Evolutionary conservation across 2,329 filamentous ascomycete genomes (phyloP).

Genomic region (Pezicula radicicola): DNA sequence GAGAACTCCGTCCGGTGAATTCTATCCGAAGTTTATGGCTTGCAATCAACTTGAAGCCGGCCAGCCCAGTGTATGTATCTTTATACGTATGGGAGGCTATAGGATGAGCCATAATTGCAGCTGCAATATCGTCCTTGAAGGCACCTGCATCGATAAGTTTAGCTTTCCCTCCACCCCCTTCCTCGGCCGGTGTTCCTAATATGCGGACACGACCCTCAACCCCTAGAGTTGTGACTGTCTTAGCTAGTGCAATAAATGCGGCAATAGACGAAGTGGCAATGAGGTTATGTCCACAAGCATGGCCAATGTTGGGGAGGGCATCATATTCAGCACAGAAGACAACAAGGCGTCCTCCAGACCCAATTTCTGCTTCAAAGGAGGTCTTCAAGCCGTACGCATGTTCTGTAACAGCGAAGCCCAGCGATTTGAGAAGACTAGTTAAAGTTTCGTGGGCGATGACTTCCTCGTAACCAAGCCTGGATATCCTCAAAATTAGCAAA

Average conservation of each 20-base stretch:
- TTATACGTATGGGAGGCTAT: background rate
- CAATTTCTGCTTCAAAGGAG: conserved; percentile 43
- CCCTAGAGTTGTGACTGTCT: conserved; percentile 16
- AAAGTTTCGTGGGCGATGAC: conserved; percentile 46
- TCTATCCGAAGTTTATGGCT: background rate
- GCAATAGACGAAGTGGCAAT: conserved; percentile 35
- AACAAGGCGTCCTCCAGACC: conserved; percentile 37
- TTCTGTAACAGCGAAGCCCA: conserved; percentile 42
- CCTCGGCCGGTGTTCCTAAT: conserved; percentile 28
- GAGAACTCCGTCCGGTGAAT: conserved; percentile 23
- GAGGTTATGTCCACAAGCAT: conserved; percentile 41
- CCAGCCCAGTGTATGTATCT: background rate
- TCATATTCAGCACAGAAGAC: conserved; percentile 43
- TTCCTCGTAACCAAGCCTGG: conserved; percentile 31
- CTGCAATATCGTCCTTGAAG: conserved; percentile 32
- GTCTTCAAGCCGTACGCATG: conserved; percentile 48
- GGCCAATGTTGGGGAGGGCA: conserved; percentile 40
- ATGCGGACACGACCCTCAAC: conserved; percentile 25
- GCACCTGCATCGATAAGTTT: conserved; percentile 40
- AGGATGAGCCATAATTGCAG: conserved; percentile 37
- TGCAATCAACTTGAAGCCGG: conserved; percentile 1
- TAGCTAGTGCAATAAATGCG: conserved; percentile 31
- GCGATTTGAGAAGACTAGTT: conserved; percentile 37
- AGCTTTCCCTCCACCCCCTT: conserved; percentile 35
- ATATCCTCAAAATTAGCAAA: too few species aligned